Evolutionary conservation across 169 alveolate species (phyloP).

Genomic region (Plasmodium gonderi): DNA sequence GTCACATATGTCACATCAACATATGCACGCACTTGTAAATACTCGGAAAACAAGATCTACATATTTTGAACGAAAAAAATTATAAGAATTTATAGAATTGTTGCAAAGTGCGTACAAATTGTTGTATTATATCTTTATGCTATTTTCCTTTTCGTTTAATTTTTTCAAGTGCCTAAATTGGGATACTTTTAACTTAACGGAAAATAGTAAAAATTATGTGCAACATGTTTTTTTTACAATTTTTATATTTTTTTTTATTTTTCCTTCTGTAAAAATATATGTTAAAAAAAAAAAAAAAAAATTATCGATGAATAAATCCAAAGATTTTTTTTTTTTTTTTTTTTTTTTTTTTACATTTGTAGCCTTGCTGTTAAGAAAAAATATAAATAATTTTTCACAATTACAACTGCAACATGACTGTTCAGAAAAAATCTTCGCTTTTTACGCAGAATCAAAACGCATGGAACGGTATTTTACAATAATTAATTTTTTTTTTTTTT

Average conservation of each 20-base stretch:
- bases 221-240: not conserved
- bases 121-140: not conserved
- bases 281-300: too few species aligned
- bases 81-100: conserved; percentile 28
- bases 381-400: not conserved
- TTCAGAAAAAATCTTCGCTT: conserved; percentile 34
- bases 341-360: not conserved
- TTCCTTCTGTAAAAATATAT: too few species aligned
- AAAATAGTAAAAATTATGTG: not conserved
- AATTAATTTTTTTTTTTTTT: not conserved
- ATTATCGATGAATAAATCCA: not conserved
- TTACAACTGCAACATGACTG: conserved; percentile 11
- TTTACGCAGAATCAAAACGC: conserved; percentile 1
- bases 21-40: not conserved
- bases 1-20: not conserved
- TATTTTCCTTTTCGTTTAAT: not conserved
- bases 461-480: conserved; percentile 19
- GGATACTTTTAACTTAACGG: not conserved
- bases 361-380: conserved; percentile 17
- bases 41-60: conserved; percentile 12
- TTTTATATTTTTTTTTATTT: not conserved
- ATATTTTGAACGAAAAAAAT: conserved; percentile 8
- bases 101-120: conserved; percentile 13
- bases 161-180: not conserved
- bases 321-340: not conserved